These are phyloP conservation scores for Pelargonium cotyledonis DNA, from an alignment of 441 rosid species.

Conservation along the genomic window DNA sequence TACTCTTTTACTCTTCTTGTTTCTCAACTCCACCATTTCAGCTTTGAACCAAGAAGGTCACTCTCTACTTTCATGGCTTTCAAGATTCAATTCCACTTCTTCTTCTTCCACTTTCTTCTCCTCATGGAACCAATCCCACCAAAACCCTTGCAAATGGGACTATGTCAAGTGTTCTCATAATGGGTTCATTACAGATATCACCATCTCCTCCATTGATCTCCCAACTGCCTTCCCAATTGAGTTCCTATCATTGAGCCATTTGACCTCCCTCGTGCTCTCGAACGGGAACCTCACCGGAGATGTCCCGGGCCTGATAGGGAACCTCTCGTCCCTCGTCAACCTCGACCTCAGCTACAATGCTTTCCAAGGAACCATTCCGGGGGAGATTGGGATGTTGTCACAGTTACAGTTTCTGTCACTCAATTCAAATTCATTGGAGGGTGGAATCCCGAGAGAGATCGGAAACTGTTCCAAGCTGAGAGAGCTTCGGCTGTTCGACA, in stretches of 20 bases:
- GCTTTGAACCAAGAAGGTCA: slow-evolving; percentile 64
- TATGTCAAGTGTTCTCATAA: slow-evolving; percentile 39
- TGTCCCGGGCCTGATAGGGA: slow-evolving; percentile 46
- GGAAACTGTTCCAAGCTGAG: slow-evolving; percentile 47
- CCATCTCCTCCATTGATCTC: slow-evolving; percentile 33
- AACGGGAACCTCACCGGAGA: slow-evolving; percentile 49
- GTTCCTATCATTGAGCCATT: slow-evolving; percentile 38
- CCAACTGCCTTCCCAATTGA: slow-evolving; percentile 47
- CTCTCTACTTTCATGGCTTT: slow-evolving; percentile 65
- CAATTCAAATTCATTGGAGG: slow-evolving; percentile 41
- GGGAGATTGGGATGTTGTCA: slow-evolving; percentile 42
- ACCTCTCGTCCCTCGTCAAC: slow-evolving; percentile 40
- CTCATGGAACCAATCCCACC: slow-evolving; percentile 56
- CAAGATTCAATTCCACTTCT: slow-evolving; percentile 45
- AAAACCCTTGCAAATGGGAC: slow-evolving; percentile 58
- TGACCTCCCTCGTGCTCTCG: slow-evolving; percentile 43
- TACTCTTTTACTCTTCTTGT: slow-evolving; percentile 33
- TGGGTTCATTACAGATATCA: slow-evolving; percentile 42
- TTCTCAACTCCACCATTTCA: slow-evolving; percentile 37
- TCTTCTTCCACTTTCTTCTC: slow-evolving; percentile 43
- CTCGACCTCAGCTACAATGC: slow-evolving; percentile 63
- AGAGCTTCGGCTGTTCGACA: slow-evolving; percentile 52
- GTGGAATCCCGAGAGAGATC: slow-evolving; percentile 45
- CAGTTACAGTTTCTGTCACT: slow-evolving; percentile 34
- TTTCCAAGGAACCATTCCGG: slow-evolving; percentile 44